Percentiles rank a stretch among this genome's conserved stretches.
Evolutionary conservation across 129 eudicot species (phyloP).

Genomic region (carrot (Daucus carota)): DH1_v3.0 NC_030381.2:4419501-4420000

Average conservation of each 20-base stretch:
- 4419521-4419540: constrained; percentile 49
- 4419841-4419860: background rate
- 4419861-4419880: background rate
- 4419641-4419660: constrained; percentile 52
- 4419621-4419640: constrained; percentile 60
- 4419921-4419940: background rate
- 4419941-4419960: background rate
- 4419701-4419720: constrained; percentile 53
- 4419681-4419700: constrained; percentile 14
- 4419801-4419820: constrained; percentile 23
- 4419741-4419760: constrained; percentile 44
- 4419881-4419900: background rate
- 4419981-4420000: background rate
- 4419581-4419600: constrained; percentile 19
- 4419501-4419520: constrained; percentile 12
- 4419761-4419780: constrained; percentile 80
- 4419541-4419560: constrained; percentile 20
- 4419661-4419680: constrained; percentile 1
- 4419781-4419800: constrained; percentile 79
- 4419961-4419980: background rate
- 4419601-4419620: constrained; percentile 16
- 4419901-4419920: background rate
- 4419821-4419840: constrained; percentile 33
- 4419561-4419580: constrained; percentile 26
- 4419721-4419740: constrained; percentile 65